phyloP scores from a whole-genome alignment of 208 protist genomes.

The Leishmania braziliensis region DNA sequence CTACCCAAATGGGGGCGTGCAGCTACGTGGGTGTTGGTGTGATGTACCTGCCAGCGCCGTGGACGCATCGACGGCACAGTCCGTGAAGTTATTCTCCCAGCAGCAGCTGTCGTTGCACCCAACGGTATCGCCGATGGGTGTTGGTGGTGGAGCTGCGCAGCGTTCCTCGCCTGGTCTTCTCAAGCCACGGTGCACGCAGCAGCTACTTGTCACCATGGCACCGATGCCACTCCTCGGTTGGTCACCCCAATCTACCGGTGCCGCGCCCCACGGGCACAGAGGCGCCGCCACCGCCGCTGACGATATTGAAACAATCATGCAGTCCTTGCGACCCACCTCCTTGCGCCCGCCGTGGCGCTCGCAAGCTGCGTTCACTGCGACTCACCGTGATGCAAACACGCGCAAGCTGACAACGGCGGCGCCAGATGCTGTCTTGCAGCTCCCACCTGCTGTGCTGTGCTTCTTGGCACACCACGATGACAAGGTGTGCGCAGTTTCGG shows the following conservation, averaged over 20 bases:
- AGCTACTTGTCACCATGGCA: neutral
- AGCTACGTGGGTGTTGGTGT: slow-evolving; percentile 46
- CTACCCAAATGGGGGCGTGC: slow-evolving; percentile 50
- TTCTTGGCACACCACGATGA: neutral
- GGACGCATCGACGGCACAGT: neutral
- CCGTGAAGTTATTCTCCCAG: neutral
- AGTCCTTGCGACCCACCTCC: neutral
- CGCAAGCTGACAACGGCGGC: neutral
- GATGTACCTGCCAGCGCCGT: neutral
- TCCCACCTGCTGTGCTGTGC: neutral
- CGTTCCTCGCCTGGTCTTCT: neutral
- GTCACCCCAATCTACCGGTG: neutral
- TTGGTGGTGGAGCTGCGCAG: neutral
- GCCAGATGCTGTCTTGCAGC: neutral
- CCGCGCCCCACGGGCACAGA: neutral
- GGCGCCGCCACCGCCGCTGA: neutral
- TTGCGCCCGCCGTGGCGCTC: neutral
- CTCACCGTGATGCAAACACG: neutral
- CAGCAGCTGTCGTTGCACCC: neutral
- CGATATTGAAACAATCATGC: neutral
- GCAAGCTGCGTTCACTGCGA: neutral
- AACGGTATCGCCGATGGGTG: neutral
- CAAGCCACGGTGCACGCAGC: neutral
- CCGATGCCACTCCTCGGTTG: neutral
- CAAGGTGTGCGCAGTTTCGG: neutral